These are phyloP conservation scores for Lentinula sp. DNA, from an alignment of 768 basidiomycete genomes.

Conservation along the genomic window DNA sequence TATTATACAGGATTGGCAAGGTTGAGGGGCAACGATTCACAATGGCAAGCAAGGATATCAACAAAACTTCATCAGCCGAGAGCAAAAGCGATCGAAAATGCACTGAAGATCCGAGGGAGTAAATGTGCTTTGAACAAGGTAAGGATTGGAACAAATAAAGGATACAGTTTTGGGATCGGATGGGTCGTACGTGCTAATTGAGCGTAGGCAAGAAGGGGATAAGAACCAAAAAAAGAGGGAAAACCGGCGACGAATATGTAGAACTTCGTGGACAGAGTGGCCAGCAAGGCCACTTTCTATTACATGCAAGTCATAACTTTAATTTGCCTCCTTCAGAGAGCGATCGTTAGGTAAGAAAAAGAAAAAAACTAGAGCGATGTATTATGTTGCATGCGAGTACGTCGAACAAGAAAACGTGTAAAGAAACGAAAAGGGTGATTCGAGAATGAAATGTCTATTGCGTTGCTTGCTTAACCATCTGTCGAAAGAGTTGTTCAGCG, in stretches of 20 bases:
- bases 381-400: constrained; percentile 13
- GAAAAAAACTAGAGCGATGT: constrained; percentile 10
- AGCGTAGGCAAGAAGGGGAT: not conserved
- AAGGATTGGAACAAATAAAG: not conserved
- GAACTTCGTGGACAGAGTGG: not conserved
- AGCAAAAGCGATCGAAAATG: not conserved
- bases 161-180: constrained; percentile 1
- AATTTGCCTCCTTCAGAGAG: constrained; percentile 72
- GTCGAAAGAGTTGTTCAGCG: not conserved
- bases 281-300: constrained; percentile 34
- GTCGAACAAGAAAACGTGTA: constrained; percentile 10
- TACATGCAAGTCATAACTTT: constrained; percentile 51
- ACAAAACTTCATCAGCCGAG: not conserved
- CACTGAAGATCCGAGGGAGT: not conserved
- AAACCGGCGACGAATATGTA: not conserved
- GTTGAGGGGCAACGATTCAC: not conserved
- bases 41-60: not conserved
- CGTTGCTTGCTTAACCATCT: constrained; percentile 81
- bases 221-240: not conserved
- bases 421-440: constrained; percentile 17
- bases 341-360: constrained; percentile 29
- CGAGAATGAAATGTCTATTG: constrained; percentile 41
- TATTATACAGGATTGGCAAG: not conserved
- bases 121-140: not conserved
- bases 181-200: not conserved